Conservation (phyloP, 2,329 filamentous ascomycete genomes). For the Talaromyces sp. region DNA sequence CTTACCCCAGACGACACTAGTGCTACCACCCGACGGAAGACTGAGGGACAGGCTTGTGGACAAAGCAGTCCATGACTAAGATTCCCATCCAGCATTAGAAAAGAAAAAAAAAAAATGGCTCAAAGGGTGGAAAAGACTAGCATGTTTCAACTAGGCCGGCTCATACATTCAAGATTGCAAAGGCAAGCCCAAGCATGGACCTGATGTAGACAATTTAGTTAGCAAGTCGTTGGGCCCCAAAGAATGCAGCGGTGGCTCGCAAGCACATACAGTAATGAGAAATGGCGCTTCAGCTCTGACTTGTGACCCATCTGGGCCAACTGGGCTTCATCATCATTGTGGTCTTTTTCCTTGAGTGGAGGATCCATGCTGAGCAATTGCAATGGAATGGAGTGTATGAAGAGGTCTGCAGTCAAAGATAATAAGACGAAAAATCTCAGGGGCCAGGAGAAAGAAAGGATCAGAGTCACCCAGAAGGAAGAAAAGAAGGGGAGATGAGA, state of each 20-base stretch:
- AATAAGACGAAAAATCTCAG: too few relatives aligned
- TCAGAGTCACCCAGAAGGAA: not conserved
- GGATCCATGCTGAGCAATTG: constrained; percentile 1
- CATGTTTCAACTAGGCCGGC: not conserved
- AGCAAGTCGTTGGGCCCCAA: constrained; percentile 3
- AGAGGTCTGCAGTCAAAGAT: too few relatives aligned
- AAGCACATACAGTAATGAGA: constrained; percentile 52
- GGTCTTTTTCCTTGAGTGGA: constrained; percentile 17
- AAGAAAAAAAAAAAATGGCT: not conserved
- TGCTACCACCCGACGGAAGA: constrained; percentile 71
- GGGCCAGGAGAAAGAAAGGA: not conserved
- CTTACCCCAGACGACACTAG: constrained; percentile 72
- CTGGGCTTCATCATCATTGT: constrained; percentile 50
- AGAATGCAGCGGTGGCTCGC: too few relatives aligned
- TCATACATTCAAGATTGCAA: constrained; percentile 61
- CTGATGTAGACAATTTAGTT: constrained; percentile 20
- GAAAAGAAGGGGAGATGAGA: not conserved
- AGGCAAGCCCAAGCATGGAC: constrained; percentile 64
- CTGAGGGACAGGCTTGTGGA: constrained; percentile 62
- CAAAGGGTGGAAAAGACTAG: too few relatives aligned
- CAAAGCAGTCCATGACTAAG: constrained; percentile 61
- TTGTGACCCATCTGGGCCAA: constrained; percentile 61
- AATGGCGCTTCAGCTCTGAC: constrained; percentile 61
- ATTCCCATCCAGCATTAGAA: constrained; percentile 2
- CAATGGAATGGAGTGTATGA: too few relatives aligned